Percentiles rank a stretch among this genome's conserved stretches.
Conservation (phyloP, 1,284 basidiomycete genomes). For the Cerioporus squamosus region DNA sequence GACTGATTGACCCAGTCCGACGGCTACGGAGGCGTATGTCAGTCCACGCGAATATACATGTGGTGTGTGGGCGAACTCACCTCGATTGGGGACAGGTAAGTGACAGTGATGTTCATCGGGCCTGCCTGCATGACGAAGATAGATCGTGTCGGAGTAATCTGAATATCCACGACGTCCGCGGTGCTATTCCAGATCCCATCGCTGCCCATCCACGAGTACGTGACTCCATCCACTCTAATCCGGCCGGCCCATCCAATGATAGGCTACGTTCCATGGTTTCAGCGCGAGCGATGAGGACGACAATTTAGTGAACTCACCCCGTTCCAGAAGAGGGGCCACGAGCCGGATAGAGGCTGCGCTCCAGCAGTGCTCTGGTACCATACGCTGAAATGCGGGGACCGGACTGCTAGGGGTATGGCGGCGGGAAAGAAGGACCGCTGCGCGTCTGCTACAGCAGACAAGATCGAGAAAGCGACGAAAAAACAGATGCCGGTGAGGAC, state of each 20-base stretch:
- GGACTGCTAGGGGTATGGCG: conserved; percentile 20
- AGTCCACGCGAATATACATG: background rate
- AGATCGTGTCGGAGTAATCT: conserved; percentile 22
- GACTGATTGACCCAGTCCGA: conserved; percentile 37
- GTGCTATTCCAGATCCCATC: background rate
- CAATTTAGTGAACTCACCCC: background rate
- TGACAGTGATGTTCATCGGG: conserved; percentile 23
- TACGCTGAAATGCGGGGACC: conserved; percentile 21
- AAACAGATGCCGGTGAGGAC: too few relatives aligned
- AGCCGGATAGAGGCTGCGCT: background rate
- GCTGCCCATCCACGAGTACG: conserved; percentile 25
- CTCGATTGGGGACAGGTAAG: conserved; percentile 29
- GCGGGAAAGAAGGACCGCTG: conserved; percentile 12
- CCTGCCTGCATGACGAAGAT: conserved; percentile 25
- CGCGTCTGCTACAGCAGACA: background rate
- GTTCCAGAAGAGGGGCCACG: conserved; percentile 25
- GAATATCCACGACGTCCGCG: conserved; percentile 12
- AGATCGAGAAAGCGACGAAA: background rate
- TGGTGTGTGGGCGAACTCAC: conserved; percentile 12
- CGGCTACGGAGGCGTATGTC: conserved; percentile 22
- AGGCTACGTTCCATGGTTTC: background rate
- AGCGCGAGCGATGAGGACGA: background rate
- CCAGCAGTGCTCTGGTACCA: conserved; percentile 11
- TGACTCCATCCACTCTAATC: conserved; percentile 25
- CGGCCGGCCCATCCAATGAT: conserved; percentile 25